Evolutionary conservation across 2,329 filamentous ascomycete species (phyloP).

Genomic region (Cercospora brassicicola): DNA sequence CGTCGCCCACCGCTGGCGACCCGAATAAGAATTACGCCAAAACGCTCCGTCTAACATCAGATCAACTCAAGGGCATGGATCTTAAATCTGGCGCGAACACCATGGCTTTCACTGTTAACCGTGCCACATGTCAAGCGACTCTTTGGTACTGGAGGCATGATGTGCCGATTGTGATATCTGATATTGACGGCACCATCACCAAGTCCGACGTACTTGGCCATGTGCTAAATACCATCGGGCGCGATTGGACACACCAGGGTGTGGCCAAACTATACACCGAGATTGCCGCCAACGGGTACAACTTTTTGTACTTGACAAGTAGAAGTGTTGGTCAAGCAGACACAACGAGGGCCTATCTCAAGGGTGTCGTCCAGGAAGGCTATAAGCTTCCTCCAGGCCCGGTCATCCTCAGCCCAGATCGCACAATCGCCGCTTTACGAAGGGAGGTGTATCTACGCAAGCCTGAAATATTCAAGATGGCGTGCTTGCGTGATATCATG

Average conservation of each 20-base stretch:
- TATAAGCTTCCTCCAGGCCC: slow-evolving; percentile 85
- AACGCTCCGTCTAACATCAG: slow-evolving; percentile 89
- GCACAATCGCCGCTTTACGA: slow-evolving; percentile 88
- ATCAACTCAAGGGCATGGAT: slow-evolving; percentile 83
- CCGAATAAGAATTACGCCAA: slow-evolving; percentile 90
- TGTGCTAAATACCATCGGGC: slow-evolving; percentile 91
- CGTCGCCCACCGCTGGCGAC: slow-evolving; percentile 59
- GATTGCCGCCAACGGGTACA: slow-evolving; percentile 93
- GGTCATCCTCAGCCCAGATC: slow-evolving; percentile 90
- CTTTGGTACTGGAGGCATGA: slow-evolving; percentile 95
- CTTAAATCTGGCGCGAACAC: slow-evolving; percentile 83
- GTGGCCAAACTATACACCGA: slow-evolving; percentile 97
- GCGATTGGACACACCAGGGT: slow-evolving; percentile 96
- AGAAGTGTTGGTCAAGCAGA: slow-evolving; percentile 92
- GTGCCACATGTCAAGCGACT: slow-evolving; percentile 83
- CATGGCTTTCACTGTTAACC: slow-evolving; percentile 95
- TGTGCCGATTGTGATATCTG: slow-evolving; percentile 92
- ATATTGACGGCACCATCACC: slow-evolving; percentile 98
- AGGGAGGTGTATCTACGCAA: slow-evolving; percentile 94
- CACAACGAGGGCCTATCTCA: slow-evolving; percentile 82
- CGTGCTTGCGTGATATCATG: slow-evolving; percentile 89
- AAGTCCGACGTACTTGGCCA: slow-evolving; percentile 71
- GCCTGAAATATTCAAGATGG: slow-evolving; percentile 99
- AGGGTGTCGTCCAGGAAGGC: slow-evolving; percentile 83
- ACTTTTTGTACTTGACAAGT: slow-evolving; percentile 96